Percentiles rank a stretch among this genome's conserved stretches.
Evolutionary conservation across 1,284 basidiomycete genomes (phyloP).

Genomic region (Neolentinus lepideus): DNA sequence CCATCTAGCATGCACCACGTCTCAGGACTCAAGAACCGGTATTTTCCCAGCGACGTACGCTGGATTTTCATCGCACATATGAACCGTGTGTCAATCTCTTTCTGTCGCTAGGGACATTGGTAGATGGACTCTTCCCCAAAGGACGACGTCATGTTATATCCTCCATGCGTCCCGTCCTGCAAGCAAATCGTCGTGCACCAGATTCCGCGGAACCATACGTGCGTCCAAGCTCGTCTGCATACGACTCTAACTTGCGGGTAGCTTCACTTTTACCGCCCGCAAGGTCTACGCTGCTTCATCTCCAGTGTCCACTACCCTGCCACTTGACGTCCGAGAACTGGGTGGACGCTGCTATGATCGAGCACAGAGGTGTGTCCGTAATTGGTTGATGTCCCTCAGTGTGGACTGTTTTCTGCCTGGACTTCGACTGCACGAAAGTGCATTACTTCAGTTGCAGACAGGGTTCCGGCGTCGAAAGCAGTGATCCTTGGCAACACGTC

Average conservation of each 20-base stretch:
- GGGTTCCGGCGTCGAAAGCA: neutral
- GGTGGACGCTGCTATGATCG: slow-evolving; percentile 60
- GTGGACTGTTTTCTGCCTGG: too few species aligned
- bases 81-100: slow-evolving; percentile 47
- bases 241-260: slow-evolving; percentile 11
- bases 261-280: slow-evolving; percentile 80
- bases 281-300: slow-evolving; percentile 75
- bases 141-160: slow-evolving; percentile 78
- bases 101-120: neutral
- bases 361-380: slow-evolving; percentile 76
- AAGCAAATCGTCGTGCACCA: too few species aligned
- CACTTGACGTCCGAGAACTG: too few species aligned
- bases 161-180: slow-evolving; percentile 59
- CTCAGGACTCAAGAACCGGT: too few species aligned
- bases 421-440: too few species aligned
- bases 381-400: slow-evolving; percentile 29
- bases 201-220: neutral
- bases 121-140: slow-evolving; percentile 30
- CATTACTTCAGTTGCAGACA: too few species aligned
- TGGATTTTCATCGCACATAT: slow-evolving; percentile 88
- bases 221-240: neutral
- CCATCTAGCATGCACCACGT: too few species aligned
- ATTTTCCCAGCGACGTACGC: slow-evolving; percentile 48
- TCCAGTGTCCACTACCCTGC: too few species aligned
- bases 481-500: slow-evolving; percentile 52